A percentile compares a stretch with the other conserved stretches of the same genome.
These are phyloP conservation scores for Aureobasidium subglaciale DNA, from an alignment of 2,329 filamentous ascomycete species.

Conservation along the genomic window DNA sequence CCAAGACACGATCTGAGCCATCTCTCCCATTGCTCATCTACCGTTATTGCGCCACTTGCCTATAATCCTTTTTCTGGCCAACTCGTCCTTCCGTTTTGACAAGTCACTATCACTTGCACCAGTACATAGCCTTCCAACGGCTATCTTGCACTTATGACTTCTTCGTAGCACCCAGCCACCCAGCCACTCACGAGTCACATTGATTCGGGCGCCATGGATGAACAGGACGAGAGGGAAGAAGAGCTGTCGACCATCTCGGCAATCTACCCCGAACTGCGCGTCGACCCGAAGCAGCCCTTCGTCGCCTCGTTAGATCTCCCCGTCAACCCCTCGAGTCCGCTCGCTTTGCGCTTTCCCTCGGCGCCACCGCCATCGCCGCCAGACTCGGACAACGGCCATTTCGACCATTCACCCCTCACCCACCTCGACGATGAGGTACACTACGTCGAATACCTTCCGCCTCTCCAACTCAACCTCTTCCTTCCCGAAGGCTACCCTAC, in stretches of 20 bases:
- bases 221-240: slow-evolving; percentile 51
- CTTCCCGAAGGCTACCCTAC: slow-evolving; percentile 52
- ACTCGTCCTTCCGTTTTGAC: background rate
- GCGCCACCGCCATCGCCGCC: slow-evolving; percentile 33
- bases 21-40: background rate
- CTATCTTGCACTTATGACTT: background rate
- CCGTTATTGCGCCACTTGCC: background rate
- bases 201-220: background rate
- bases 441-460: slow-evolving; percentile 43
- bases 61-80: background rate
- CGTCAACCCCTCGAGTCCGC: slow-evolving; percentile 47
- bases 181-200: background rate
- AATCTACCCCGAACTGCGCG: slow-evolving; percentile 54
- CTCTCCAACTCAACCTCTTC: slow-evolving; percentile 45
- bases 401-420: background rate
- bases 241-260: slow-evolving; percentile 54
- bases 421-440: background rate
- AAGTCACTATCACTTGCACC: background rate
- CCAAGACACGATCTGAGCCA: background rate
- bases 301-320: slow-evolving; percentile 48
- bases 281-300: slow-evolving; percentile 41
- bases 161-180: background rate
- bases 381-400: slow-evolving; percentile 28
- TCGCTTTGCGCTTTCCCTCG: slow-evolving; percentile 36
- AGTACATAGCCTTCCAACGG: background rate